Base-by-base conservation (phyloP, 768 basidiomycete genomes). In the Terana coerulea region DNA sequence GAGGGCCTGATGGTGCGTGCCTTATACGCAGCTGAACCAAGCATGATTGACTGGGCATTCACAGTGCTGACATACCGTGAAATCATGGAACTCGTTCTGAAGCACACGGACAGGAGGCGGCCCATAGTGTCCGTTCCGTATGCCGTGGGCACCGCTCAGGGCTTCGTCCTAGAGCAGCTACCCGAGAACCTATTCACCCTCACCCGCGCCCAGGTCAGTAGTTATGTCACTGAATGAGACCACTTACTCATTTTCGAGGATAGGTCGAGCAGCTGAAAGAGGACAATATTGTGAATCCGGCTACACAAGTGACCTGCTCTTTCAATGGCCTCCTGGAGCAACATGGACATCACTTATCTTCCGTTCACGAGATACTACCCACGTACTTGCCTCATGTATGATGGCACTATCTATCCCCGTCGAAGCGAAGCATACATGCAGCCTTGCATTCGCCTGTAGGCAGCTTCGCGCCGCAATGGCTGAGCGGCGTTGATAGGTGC, bases 141-240 rank as follows among this genome's bases (percentile, higher is more conserved):
- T 63, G 65, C 69, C 31, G 49, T 87, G 24, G 87, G 88, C 3
- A 74, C 69, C 57, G 51, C 85, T n/a, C 86, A 89, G 68, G 88
- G 79, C 3, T 71, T 72, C 21, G 60, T 90, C 31, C 61, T 88
- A 45, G 86, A 89, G 67, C 72, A 67, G 49, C 67, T 89, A 10
- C 88, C 87, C 0, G 62, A 69, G 15, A 85, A 78, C 52, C 56
- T 86, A 17, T 83, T 89, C 55, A 88, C 88, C 0, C 59, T 90
- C 15, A 88, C 88, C 12, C 73, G 79, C 29, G 78, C 78, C 54
- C 87, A 90, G 74, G 88, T 86, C 56, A n/a, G 62, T 24, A 4
- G 19, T n/a, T 26, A 42, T 11, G 3, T 40, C 11, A 29, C 17
- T 36, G 17, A 5, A 22, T 6, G 21, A 6, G 19, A 40, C 21